Evolutionary conservation across 768 basidiomycete genomes (phyloP).

Genomic region (Naganishia randhawae): DNA sequence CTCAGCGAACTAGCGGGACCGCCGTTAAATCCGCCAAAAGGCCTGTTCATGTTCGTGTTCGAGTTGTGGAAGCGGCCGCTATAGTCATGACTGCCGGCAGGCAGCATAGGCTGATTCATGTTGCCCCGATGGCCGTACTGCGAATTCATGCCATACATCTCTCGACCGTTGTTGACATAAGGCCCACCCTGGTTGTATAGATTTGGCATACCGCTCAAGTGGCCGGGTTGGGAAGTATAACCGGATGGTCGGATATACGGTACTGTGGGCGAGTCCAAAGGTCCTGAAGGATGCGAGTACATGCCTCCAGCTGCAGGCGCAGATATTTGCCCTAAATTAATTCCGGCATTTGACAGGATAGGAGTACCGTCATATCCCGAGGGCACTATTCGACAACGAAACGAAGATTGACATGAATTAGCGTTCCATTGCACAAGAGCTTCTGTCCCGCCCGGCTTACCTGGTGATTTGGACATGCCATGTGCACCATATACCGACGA

Average conservation of each 20-base stretch:
- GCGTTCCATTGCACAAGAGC: neutral
- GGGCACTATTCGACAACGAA: neutral
- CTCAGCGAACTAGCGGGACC: neutral
- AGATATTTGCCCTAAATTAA: conserved; percentile 13
- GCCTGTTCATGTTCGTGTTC: conserved; percentile 5
- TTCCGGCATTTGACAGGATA: neutral
- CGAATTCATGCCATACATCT: conserved; percentile 8
- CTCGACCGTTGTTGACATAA: neutral
- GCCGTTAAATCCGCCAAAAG: conserved; percentile 17
- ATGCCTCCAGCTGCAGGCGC: conserved; percentile 7
- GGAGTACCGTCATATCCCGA: conserved; percentile 18
- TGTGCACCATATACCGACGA: neutral
- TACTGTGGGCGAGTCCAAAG: conserved; percentile 24
- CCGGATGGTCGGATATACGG: conserved; percentile 24
- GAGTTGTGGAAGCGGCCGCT: conserved; percentile 9
- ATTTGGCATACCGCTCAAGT: conserved; percentile 5
- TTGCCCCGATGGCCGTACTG: conserved; percentile 14
- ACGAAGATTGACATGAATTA: neutral
- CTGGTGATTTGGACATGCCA: conserved; percentile 19
- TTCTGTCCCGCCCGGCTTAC: neutral
- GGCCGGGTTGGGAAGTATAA: neutral
- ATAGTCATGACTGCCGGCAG: conserved; percentile 13
- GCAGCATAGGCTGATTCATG: conserved; percentile 10
- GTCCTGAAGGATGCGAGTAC: conserved; percentile 29
- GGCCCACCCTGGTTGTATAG: conserved; percentile 6